phyloP scores from a whole-genome alignment of 1,284 basidiomycete genomes.

The Agaricales sp. region DNA sequence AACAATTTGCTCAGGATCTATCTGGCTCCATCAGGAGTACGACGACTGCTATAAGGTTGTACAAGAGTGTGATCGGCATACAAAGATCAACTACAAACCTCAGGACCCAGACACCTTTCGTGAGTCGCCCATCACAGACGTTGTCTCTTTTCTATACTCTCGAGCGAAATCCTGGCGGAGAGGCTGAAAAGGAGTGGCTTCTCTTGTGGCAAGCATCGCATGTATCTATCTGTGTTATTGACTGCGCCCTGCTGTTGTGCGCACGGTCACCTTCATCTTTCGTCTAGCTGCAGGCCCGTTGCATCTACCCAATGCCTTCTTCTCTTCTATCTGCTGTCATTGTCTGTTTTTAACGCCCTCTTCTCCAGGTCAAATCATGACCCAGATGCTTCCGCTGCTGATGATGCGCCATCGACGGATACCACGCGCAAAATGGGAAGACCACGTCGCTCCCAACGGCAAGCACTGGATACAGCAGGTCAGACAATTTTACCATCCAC shows the following conservation, averaged over 20 bases:
- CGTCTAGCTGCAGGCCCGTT: too few species aligned
- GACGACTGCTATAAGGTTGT: conserved; percentile 49
- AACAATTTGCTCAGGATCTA: too few species aligned
- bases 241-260: too few species aligned
- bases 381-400: conserved; percentile 64
- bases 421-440: conserved; percentile 62
- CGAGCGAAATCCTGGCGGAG: too few species aligned
- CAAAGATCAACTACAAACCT: conserved; percentile 40
- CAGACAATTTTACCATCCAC: conserved; percentile 13
- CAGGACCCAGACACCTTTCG: conserved; percentile 51
- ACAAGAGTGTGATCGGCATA: conserved; percentile 44
- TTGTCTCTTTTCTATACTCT: too few species aligned
- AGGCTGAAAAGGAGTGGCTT: too few species aligned
- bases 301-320: too few species aligned
- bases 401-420: conserved; percentile 79
- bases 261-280: too few species aligned
- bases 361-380: conserved; percentile 50
- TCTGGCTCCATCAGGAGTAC: conserved; percentile 58
- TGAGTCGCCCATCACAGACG: conserved; percentile 25
- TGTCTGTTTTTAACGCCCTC: conserved; percentile 4
- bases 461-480: conserved; percentile 80
- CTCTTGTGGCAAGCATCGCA: too few species aligned
- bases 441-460: conserved; percentile 45
- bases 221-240: too few species aligned
- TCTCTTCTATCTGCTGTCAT: too few species aligned